Evolutionary conservation across 2,329 filamentous ascomycete genomes (phyloP), one percentile per base, ranked within the genome.

Genomic region (Aaosphaeria arxii): DNA sequence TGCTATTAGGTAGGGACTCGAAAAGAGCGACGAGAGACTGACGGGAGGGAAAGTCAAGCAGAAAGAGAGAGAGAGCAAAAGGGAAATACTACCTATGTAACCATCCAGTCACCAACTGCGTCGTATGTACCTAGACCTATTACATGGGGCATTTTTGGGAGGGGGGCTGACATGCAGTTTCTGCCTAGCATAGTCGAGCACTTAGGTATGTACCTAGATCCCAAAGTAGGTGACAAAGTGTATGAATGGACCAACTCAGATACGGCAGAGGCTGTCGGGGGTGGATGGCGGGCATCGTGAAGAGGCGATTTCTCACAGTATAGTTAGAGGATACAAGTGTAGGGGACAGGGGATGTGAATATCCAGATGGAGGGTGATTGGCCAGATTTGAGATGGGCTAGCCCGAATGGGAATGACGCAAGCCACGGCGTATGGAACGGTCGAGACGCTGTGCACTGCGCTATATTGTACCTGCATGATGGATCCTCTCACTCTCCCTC

Each of bases 1-100:
- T 58, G 63, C 69, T 59, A 65, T 61, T 61, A 61, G 40, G 51
- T 47, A 52, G 53, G 55, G 51, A 58, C 63, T 61, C 57, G 51
- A 61, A 54, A 24, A 61, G 61, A 65, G 56, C 49, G 64, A 63
- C 61, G 60, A 58, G 35, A 35, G 54, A 58, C 45, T 44, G 47
- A 59, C 49, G 48, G 47, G 46, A 59, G 58, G 50, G 57, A 54
- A 50, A 55, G 52, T 53, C 43, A 54, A 48, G 51, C 55, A 44
- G 54, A 51, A 64, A 60, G 58, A 50, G 50, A 48, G 44, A 56
- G 49, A 56, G 64, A 62, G 63, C 54, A 65, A 62, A 61, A 47
- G 53, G 9, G 43, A 47, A 51, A 50, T 53, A 52, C 57, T 51
- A 30, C 36, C 24, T 17, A 40, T 7, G 7, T 24, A 40, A 40